Base-by-base conservation (phyloP, 352 stramenopile species). In the Thalassiosira allenii region DNA sequence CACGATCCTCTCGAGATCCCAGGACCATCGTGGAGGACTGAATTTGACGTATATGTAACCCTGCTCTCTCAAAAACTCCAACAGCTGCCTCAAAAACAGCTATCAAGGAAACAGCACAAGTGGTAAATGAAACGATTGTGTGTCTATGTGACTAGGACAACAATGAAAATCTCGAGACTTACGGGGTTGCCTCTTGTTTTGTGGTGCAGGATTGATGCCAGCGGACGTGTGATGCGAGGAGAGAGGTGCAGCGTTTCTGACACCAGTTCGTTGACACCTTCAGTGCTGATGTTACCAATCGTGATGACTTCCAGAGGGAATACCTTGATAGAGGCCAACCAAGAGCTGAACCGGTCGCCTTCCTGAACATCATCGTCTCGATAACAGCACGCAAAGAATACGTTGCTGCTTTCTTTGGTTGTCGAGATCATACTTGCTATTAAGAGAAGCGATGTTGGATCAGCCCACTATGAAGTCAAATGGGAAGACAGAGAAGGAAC, bases 151-250 rank as follows among this genome's bases (percentile, higher is more conserved):
- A n/a, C n/a, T n/a, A n/a, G n/a, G n/a, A n/a, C n/a, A n/a, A n/a
- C n/a, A n/a, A n/a, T n/a, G n/a, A n/a, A n/a, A n/a, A n/a, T n/a
- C n/a, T n/a, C n/a, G n/a, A n/a, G n/a, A n/a, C n/a, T n/a, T n/a
- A n/a, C n/a, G 27, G 66, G 51, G 25, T 75, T 75, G n/a, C 79
- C 79, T 51, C 66, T 65, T 14, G 79, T 75, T 44, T 87, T 87
- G 23, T 62, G 58, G 47, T 71, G 49, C 3, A 81, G 8, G 32
- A 75, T 71, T 6, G 40, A 20, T 4, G 79, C 61, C 14, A 87
- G 53, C 20, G 79, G 43, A 12, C 63, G 27, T 6, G 67, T 74
- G 6, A 87, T 34, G 5, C 74, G 79, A 40, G 74, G 79, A 30
- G 68, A 72, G 23, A 87, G 41, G 40, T 58, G 69, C 49, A 87